phyloP scores from a whole-genome alignment of 2,329 filamentous ascomycete species.

The Exophiala aquamarina region DNA sequence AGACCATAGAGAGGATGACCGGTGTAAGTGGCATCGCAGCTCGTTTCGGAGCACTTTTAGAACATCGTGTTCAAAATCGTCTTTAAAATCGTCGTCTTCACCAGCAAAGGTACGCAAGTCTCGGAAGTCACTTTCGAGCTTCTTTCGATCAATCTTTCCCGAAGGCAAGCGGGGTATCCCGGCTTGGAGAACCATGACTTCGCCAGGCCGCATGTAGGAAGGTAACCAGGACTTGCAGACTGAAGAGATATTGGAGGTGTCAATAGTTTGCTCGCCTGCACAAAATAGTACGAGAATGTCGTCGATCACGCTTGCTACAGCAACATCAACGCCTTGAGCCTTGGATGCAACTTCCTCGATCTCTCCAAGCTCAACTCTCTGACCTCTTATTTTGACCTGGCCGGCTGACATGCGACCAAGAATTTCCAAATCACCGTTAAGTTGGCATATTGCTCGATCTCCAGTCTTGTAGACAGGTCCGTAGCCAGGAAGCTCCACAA shows the following conservation, averaged over 20 bases:
- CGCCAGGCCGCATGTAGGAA: slow-evolving; percentile 76
- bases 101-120: slow-evolving; percentile 3
- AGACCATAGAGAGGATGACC: slow-evolving; percentile 48
- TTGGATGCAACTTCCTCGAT: slow-evolving; percentile 69
- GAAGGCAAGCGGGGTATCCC: slow-evolving; percentile 75
- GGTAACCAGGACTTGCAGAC: slow-evolving; percentile 75
- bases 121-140: slow-evolving; percentile 48
- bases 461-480: slow-evolving; percentile 80
- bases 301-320: slow-evolving; percentile 65
- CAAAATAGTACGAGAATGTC: slow-evolving; percentile 75
- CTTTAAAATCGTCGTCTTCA: slow-evolving; percentile 3
- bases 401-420: slow-evolving; percentile 75
- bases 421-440: slow-evolving; percentile 74
- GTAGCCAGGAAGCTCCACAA: slow-evolving; percentile 63
- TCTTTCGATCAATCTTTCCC: slow-evolving; percentile 76
- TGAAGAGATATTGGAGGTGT: slow-evolving; percentile 50
- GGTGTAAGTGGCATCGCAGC: slow-evolving; percentile 40
- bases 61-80: slow-evolving; percentile 35
- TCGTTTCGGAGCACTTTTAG: slow-evolving; percentile 41
- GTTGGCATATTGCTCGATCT: slow-evolving; percentile 71
- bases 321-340: slow-evolving; percentile 62
- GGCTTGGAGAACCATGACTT: slow-evolving; percentile 60
- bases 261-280: slow-evolving; percentile 48
- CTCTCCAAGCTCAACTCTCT: slow-evolving; percentile 78
- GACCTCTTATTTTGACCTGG: slow-evolving; percentile 84